Evolutionary conservation across 1,139 yeast genomes (phyloP).

Genomic region (Saccharomyces pastorianus): DNA sequence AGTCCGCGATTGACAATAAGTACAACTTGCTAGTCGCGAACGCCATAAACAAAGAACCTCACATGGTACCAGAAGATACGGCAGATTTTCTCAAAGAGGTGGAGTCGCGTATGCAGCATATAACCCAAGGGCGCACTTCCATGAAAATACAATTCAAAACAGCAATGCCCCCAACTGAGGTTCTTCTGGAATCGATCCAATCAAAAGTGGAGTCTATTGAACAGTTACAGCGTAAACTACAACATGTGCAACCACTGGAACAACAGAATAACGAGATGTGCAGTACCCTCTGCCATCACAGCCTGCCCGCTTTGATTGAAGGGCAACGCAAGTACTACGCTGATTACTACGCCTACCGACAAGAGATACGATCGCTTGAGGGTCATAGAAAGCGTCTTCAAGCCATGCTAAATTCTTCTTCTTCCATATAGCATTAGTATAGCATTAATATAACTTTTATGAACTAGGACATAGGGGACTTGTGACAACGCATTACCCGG

Average conservation of each 20-base stretch:
- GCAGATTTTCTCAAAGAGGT: background rate
- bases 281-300: slow-evolving; percentile 7
- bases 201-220: slow-evolving; percentile 3
- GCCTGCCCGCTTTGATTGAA: slow-evolving; percentile 11
- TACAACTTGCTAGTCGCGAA: slow-evolving; percentile 1
- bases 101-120: background rate
- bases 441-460: background rate
- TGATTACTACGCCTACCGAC: slow-evolving; percentile 15
- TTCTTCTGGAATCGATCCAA: slow-evolving; percentile 6
- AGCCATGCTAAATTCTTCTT: background rate
- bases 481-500: background rate
- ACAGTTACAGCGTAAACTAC: slow-evolving; percentile 9
- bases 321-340: slow-evolving; percentile 18
- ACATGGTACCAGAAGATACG: slow-evolving; percentile 2
- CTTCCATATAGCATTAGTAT: background rate
- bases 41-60: background rate
- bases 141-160: background rate
- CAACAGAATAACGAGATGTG: slow-evolving; percentile 9
- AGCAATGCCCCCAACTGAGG: background rate
- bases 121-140: background rate
- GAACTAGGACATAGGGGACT: background rate
- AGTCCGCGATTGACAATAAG: background rate
- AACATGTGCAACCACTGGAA: slow-evolving; percentile 12
- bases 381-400: background rate
- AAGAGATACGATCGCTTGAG: slow-evolving; percentile 7